These are phyloP conservation scores for Elasticomyces elasticus DNA, from an alignment of 495 filamentous ascomycete genomes.

Conservation along the genomic window DNA sequence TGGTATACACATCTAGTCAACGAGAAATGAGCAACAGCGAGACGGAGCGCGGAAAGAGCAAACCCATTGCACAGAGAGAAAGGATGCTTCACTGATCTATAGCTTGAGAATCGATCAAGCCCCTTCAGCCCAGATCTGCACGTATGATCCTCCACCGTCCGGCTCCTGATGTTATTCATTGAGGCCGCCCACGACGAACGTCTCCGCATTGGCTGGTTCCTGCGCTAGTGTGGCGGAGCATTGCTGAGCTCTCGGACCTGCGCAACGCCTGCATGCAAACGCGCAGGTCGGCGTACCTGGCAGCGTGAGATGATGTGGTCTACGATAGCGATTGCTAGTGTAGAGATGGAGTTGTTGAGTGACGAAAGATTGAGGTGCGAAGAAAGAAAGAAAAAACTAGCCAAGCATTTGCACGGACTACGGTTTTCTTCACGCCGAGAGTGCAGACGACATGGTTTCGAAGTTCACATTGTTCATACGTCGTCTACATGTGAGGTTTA, in stretches of 20 bases:
- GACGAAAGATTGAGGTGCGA: not conserved
- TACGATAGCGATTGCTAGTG: not conserved
- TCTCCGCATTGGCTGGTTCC: conserved; percentile 1
- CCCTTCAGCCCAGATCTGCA: not conserved
- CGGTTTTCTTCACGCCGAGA: too few relatives aligned
- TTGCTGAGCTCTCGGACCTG: not conserved
- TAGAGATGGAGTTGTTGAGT: not conserved
- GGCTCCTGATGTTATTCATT: not conserved
- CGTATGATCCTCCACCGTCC: not conserved
- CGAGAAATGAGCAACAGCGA: too few relatives aligned
- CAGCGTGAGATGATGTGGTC: not conserved
- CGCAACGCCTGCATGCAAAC: not conserved
- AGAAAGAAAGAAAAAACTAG: not conserved
- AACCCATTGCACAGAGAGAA: too few relatives aligned
- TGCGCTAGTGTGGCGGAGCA: not conserved
- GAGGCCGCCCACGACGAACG: not conserved
- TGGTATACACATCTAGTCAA: conserved; percentile 5
- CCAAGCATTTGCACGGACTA: not conserved
- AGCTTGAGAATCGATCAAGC: not conserved
- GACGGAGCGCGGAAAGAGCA: too few relatives aligned
- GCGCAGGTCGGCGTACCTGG: not conserved
- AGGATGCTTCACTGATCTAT: not conserved
- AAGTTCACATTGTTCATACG: too few relatives aligned
- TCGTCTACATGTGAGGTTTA: not conserved
- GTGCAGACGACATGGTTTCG: too few relatives aligned